phyloP scores from a whole-genome alignment of 2,329 filamentous ascomycete species.

The Epichloe bromicola region DNA sequence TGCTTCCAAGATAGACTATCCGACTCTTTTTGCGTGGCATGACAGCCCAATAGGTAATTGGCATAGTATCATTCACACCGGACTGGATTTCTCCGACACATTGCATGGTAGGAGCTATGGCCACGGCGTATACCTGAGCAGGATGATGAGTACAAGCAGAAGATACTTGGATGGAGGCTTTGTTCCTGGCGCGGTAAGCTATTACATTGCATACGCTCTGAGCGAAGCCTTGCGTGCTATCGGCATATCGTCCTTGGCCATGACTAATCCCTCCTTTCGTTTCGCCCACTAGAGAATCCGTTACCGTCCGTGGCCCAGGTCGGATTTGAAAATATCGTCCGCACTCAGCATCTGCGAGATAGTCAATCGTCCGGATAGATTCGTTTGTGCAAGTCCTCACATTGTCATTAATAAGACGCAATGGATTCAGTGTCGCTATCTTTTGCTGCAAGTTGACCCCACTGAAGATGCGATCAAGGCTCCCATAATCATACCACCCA shows the following conservation, averaged over 20 bases:
- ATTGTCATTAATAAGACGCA: slow-evolving; percentile 64
- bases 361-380: slow-evolving; percentile 57
- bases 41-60: slow-evolving; percentile 67
- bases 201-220: too few relatives aligned
- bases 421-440: slow-evolving; percentile 83
- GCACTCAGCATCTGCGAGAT: slow-evolving; percentile 75
- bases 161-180: background rate
- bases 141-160: slow-evolving; percentile 16
- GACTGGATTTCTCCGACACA: slow-evolving; percentile 56
- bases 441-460: slow-evolving; percentile 42
- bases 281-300: background rate
- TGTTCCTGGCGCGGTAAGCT: background rate
- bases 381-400: slow-evolving; percentile 40
- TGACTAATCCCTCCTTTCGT: background rate
- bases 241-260: background rate
- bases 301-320: slow-evolving; percentile 47
- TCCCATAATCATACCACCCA: slow-evolving; percentile 6
- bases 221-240: background rate
- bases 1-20: slow-evolving; percentile 29
- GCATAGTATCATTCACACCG: slow-evolving; percentile 80
- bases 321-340: slow-evolving; percentile 41
- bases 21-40: slow-evolving; percentile 79
- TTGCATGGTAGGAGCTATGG: slow-evolving; percentile 59
- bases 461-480: slow-evolving; percentile 1
- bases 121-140: slow-evolving; percentile 71